Base-by-base conservation (phyloP, 257 asterid species). In the Salvia rosmarinus region DNA sequence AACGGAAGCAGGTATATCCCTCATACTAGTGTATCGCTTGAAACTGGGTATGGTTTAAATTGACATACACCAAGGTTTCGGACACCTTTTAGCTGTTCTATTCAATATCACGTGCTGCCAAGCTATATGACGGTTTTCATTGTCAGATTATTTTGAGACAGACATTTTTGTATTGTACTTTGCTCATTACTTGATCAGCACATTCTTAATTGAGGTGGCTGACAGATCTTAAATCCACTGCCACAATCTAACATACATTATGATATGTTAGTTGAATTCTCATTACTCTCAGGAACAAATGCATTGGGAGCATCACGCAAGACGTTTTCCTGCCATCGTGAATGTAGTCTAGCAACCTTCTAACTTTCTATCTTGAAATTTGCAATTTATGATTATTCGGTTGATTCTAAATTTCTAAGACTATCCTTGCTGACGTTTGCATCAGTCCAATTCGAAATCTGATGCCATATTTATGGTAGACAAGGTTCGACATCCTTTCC, bases 1-100 rank as follows among this genome's bases (percentile, higher is more conserved):
- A 76, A 73, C 79, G 89, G 35, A 77, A 32, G 35, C 85, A 78
- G 90, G 88, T 88, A 79, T 23, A 28, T 19, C 30, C 72, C 62
- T 71, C 59, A 54, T 55, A 61, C 60, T 35, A 30, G 20, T 6
- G 32, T 46, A 14, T 43, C n/a, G 46, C 63, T 57, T 64, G 30
- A 78, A 68, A 63, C 42, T 74, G 19, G 34, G 52, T 23, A 32
- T 28, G 2, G 4, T 40, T 70, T 71, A 19, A 1, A 21, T 47
- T 59, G 61, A 49, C 40, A 34, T 51, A 68, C 46, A 49, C 77
- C 39, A 17, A 67, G 39, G 23, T 58, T 64, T 46, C 47, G 69
- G 44, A 19, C 9, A 2, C 21, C 32, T 42, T 40, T 47, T 20
- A 57, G 37, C 21, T 49, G 34, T 35, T 74, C 28, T 72, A 37